Conservation (phyloP, 352 stramenopile genomes). For the Phytophthora brassicae region DNA sequence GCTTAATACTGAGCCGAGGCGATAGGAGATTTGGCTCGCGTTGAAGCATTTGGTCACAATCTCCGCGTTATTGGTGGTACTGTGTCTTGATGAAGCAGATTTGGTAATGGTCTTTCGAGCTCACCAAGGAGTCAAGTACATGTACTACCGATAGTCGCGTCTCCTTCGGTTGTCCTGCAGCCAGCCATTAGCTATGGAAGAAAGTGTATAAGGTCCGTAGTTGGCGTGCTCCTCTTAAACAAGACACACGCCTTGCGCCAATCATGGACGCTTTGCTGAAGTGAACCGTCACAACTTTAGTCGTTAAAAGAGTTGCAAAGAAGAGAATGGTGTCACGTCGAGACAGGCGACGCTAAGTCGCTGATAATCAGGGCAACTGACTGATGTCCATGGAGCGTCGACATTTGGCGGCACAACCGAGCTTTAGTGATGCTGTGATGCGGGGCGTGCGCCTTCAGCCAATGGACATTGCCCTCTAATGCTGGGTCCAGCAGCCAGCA, state of each 20-base stretch:
- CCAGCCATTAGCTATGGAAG: constrained; percentile 16
- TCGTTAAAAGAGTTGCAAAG: constrained; percentile 9
- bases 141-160: no score
- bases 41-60: no score
- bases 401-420: constrained; percentile 22
- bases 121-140: constrained; percentile 20
- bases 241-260: constrained; percentile 28
- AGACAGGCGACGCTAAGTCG: constrained; percentile 13
- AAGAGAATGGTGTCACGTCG: constrained; percentile 21
- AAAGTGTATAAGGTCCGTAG: constrained; percentile 25
- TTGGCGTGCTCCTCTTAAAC: constrained; percentile 2
- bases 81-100: constrained; percentile 16
- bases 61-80: constrained; percentile 28
- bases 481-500: no score
- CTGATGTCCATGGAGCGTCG: background rate
- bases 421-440: constrained; percentile 21
- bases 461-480: constrained; percentile 19
- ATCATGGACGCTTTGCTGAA: constrained; percentile 12
- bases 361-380: background rate
- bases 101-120: constrained; percentile 21
- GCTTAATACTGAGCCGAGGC: constrained; percentile 24
- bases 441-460: constrained; percentile 14
- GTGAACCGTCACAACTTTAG: constrained; percentile 27
- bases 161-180: constrained; percentile 5
- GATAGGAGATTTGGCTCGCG: constrained; percentile 25